These are phyloP conservation scores for Corchorus capsularis DNA, from an alignment of 345 rosid genomes.

Conservation along the genomic window DNA sequence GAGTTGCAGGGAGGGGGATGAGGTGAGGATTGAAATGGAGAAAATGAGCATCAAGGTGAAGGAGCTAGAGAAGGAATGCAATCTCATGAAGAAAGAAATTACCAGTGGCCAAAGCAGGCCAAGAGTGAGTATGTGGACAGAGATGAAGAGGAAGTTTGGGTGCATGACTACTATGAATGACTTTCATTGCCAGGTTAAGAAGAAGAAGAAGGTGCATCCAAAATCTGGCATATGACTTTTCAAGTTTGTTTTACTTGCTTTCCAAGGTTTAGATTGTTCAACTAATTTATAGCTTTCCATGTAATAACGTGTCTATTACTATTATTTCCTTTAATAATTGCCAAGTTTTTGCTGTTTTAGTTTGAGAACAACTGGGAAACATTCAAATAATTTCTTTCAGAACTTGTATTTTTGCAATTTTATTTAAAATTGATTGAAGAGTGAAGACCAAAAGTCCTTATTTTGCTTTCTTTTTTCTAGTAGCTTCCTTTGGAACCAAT, in stretches of 20 bases:
- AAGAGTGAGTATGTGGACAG: constrained; percentile 57
- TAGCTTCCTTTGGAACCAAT: too few relatives aligned
- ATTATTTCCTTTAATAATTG: too few relatives aligned
- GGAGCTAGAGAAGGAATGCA: constrained; percentile 57
- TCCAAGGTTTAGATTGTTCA: too few relatives aligned
- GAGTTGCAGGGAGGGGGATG: constrained; percentile 32
- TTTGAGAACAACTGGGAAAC: too few relatives aligned
- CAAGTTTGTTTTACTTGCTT: background rate
- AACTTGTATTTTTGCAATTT: too few relatives aligned
- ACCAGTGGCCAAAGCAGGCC: constrained; percentile 34
- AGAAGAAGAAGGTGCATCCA: constrained; percentile 62
- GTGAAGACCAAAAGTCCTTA: too few relatives aligned
- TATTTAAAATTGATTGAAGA: too few relatives aligned
- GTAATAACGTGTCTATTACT: too few relatives aligned
- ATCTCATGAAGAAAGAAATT: constrained; percentile 54
- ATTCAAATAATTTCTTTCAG: too few relatives aligned
- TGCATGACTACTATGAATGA: constrained; percentile 55
- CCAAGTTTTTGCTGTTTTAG: too few relatives aligned
- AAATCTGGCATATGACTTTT: constrained; percentile 17
- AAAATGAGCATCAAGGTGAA: constrained; percentile 64
- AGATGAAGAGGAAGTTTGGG: constrained; percentile 88
- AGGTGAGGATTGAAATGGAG: constrained; percentile 46
- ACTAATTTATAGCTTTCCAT: too few relatives aligned
- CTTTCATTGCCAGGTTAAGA: constrained; percentile 46
- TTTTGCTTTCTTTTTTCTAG: too few relatives aligned